A percentile compares a stretch with the other conserved stretches of the same genome.
phyloP scores from a whole-genome alignment of 257 asterid species.

The Nicotiana knightiana region DNA sequence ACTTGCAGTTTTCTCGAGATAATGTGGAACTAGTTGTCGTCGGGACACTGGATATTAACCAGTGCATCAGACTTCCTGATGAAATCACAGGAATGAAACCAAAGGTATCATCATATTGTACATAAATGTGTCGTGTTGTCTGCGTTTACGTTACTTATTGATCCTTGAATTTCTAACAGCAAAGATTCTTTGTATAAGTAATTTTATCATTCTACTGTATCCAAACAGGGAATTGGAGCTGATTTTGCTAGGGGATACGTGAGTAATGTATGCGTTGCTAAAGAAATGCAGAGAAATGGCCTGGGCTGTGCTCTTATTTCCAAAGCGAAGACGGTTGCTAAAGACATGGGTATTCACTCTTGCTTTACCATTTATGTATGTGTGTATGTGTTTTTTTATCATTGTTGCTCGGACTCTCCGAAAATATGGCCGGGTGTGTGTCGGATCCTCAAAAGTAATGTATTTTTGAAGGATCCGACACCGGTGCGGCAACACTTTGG shows the following conservation, averaged over 20 bases:
- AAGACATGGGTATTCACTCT: constrained; percentile 59
- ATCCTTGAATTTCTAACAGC: not conserved
- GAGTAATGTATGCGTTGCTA: constrained; percentile 85
- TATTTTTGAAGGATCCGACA: no score
- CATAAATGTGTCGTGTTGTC: not conserved
- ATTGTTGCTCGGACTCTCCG: no score
- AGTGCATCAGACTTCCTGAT: constrained; percentile 78
- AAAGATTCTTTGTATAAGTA: constrained; percentile 5
- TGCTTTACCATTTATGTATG: not conserved
- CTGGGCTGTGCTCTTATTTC: constrained; percentile 68
- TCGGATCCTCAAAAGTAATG: no score
- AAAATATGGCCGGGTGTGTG: no score
- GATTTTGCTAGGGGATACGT: constrained; percentile 92
- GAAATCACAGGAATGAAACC: constrained; percentile 77
- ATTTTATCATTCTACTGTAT: constrained; percentile 8
- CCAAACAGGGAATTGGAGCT: constrained; percentile 71
- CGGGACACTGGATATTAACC: constrained; percentile 84
- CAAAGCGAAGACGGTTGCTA: constrained; percentile 61
- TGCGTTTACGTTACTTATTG: not conserved
- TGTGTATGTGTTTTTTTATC: no score
- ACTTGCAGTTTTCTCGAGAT: constrained; percentile 53
- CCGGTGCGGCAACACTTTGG: no score
- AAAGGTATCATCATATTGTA: constrained; percentile 33
- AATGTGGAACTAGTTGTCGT: constrained; percentile 71
- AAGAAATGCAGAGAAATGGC: constrained; percentile 77